Evolutionary conservation across 2,329 filamentous ascomycete genomes (phyloP).

Genomic region (Penicillium brevicompactum): DNA sequence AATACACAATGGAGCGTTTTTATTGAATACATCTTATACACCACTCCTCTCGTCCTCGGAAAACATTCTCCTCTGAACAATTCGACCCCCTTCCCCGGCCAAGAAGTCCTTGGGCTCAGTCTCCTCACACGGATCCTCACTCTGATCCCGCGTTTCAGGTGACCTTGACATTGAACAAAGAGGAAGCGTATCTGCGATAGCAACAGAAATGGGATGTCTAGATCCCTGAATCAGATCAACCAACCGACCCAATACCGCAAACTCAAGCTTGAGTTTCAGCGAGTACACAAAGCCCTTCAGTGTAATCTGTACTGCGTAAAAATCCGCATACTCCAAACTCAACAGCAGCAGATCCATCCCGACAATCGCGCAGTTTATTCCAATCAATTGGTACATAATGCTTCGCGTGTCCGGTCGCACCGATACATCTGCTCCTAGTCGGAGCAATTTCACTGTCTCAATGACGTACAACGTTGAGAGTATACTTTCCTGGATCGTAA

Average conservation of each 20-base stretch:
- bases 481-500: slow-evolving; percentile 50
- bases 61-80: slow-evolving; percentile 14
- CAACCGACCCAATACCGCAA: slow-evolving; percentile 54
- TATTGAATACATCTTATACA: background rate
- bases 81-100: background rate
- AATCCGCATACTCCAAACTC: slow-evolving; percentile 43
- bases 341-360: slow-evolving; percentile 48
- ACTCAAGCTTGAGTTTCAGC: slow-evolving; percentile 56
- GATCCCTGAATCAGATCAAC: slow-evolving; percentile 42
- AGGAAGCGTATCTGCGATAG: slow-evolving; percentile 27
- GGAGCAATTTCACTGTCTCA: slow-evolving; percentile 54
- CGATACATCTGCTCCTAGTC: slow-evolving; percentile 28
- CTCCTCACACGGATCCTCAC: slow-evolving; percentile 6
- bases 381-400: slow-evolving; percentile 49
- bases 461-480: slow-evolving; percentile 56
- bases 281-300: slow-evolving; percentile 44
- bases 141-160: slow-evolving; percentile 11
- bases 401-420: slow-evolving; percentile 29
- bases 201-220: slow-evolving; percentile 22
- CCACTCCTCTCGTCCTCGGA: slow-evolving; percentile 4
- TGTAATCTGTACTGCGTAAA: slow-evolving; percentile 44
- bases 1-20: background rate
- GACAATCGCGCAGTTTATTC: slow-evolving; percentile 51
- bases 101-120: slow-evolving; percentile 15
- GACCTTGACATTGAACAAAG: slow-evolving; percentile 20